Conservation (phyloP, 495 filamentous ascomycete species). For the Achaetomiella virescens region DNA sequence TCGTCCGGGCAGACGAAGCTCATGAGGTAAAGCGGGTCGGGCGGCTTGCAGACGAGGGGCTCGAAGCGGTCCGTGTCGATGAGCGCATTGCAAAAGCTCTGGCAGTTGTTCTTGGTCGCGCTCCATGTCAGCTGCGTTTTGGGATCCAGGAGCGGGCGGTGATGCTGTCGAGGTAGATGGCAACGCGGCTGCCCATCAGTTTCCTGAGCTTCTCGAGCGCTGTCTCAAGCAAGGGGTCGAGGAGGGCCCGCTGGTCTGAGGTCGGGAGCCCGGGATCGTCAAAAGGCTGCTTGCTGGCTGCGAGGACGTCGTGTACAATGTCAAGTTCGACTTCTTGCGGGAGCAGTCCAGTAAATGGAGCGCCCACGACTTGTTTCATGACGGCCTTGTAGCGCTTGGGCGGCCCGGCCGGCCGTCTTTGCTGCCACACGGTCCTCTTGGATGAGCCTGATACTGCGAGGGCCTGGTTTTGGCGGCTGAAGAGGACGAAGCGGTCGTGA, state of each 20-base stretch:
- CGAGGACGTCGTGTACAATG: conserved; percentile 26
- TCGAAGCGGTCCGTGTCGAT: conserved; percentile 28
- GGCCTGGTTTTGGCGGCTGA: not conserved
- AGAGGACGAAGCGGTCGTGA: conserved; percentile 12
- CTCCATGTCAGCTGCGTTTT: conserved; percentile 20
- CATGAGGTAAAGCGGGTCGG: conserved; percentile 38
- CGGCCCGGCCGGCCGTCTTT: conserved; percentile 9
- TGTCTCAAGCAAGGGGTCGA: conserved; percentile 4
- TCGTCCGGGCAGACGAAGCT: conserved; percentile 39
- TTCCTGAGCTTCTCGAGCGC: conserved; percentile 7
- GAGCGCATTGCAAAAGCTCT: conserved; percentile 31
- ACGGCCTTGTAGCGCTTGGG: conserved; percentile 34
- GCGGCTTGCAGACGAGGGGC: too few relatives aligned
- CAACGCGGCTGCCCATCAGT: not conserved
- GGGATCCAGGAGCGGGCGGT: conserved; percentile 22
- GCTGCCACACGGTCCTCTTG: conserved; percentile 18
- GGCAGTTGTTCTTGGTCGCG: conserved; percentile 29
- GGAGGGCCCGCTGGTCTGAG: too few relatives aligned
- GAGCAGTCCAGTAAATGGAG: conserved; percentile 29
- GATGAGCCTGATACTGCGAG: conserved; percentile 16
- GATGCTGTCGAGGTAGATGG: conserved; percentile 19
- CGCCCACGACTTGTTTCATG: conserved; percentile 41
- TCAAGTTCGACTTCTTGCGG: conserved; percentile 12
- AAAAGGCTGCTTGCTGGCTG: conserved; percentile 3
- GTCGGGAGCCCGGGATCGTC: not conserved